Evolutionary conservation across 257 asterid species (phyloP).

Genomic region (Penstemon davidsonii): DNA sequence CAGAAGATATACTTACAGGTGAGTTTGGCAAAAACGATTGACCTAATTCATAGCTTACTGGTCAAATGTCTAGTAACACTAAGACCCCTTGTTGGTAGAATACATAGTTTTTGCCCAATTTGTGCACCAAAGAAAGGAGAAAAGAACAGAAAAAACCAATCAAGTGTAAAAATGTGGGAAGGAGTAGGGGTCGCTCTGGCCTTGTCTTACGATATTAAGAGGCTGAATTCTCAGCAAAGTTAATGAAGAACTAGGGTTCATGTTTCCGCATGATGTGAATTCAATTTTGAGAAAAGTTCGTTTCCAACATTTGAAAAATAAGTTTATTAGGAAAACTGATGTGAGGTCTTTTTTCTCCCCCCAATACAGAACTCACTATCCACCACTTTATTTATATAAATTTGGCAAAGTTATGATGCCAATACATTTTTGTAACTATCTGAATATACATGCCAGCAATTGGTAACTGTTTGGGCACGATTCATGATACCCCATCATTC

Average conservation of each 20-base stretch:
- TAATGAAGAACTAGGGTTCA: neutral
- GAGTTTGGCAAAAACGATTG: conserved; percentile 25
- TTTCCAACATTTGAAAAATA: neutral
- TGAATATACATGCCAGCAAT: neutral
- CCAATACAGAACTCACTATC: neutral
- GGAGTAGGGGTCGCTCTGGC: neutral
- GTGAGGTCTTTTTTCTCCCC: neutral
- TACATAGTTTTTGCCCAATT: neutral
- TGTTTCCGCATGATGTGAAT: neutral
- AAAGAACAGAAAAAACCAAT: conserved; percentile 1
- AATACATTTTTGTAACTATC: neutral
- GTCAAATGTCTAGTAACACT: neutral
- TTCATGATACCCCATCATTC: neutral
- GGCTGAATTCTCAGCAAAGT: conserved; percentile 5
- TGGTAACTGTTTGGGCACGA: conserved; percentile 1
- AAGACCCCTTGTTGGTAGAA: neutral
- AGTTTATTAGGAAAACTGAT: neutral
- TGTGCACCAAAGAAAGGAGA: neutral
- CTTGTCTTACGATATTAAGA: conserved; percentile 14
- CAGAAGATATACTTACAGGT: conserved; percentile 94
- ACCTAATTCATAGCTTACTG: conserved; percentile 10
- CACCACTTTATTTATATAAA: neutral
- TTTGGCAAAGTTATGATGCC: too few species aligned
- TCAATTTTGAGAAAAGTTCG: neutral
- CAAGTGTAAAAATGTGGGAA: conserved; percentile 1